Evolutionary conservation across 2,329 filamentous ascomycete genomes (phyloP), one percentile per base, ranked within the genome.

Genomic region (Lasiodiplodia theobromae): DNA sequence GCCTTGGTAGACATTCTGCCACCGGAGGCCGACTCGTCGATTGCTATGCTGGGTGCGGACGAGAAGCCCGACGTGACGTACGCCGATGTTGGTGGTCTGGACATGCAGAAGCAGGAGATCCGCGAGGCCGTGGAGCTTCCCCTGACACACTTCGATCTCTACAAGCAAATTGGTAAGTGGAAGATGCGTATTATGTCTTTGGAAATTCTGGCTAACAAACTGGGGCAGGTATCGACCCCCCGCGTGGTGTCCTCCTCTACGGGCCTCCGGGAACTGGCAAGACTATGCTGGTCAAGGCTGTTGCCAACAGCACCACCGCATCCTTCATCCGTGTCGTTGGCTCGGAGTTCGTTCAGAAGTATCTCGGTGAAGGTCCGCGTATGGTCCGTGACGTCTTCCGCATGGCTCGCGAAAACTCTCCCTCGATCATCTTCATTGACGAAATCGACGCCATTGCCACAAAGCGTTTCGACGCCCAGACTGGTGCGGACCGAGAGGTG

Each of bases 101-200:
- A 99, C 77, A 99, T 99, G 96, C 96, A 99, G 84, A 99, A 99
- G 86, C 96, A 99, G 84, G 96, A 99, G 82, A 99, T 99, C 72
- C 89, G 96, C 73, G 96, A 99, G 83, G 96, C 96, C 12, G 96
- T 99, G 66, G 96, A 99, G 86, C 86, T 99, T 72, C 96, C 96
- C 40, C 86, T 99, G 75, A 97, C 95, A 71, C 96, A 98, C 81
- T 98, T 98, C 80, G 95, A 98, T 81, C 91, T 98, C 47, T 99
- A 99, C 87, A 96, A 94, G 84, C 96, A 99, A 83, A 99, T 99
- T 73, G 96, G 96, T 85, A 74, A 67, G 78, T 71, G 25, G 25
- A 16, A 16, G 21, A 68, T 40, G 10, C 7, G 38, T 16, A 10
- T 14, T 3, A 12, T 8, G 14, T 10, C 21, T 25, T 18, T 28